These are phyloP conservation scores for Fusarium buxicola DNA, from an alignment of 2,329 filamentous ascomycete genomes.

Conservation along the genomic window DNA sequence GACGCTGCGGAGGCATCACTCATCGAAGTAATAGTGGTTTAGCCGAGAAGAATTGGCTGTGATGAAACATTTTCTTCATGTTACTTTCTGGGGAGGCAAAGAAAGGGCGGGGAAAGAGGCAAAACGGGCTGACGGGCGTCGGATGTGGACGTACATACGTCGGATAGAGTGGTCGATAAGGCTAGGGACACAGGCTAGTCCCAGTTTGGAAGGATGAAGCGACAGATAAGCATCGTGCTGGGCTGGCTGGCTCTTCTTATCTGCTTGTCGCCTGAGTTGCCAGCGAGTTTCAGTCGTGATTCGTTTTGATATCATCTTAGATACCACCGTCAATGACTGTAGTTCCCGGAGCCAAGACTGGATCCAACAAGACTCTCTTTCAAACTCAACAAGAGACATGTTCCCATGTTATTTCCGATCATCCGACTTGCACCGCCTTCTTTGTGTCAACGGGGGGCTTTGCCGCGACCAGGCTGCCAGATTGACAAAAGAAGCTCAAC, in stretches of 20 bases:
- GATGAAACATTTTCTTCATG: constrained; percentile 28
- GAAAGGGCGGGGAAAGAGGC: constrained; percentile 23
- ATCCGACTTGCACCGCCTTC: too few species aligned
- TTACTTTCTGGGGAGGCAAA: neutral
- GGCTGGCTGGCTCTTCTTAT: constrained; percentile 1
- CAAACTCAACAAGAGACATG: too few species aligned
- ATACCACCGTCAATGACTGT: too few species aligned
- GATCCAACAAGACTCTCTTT: too few species aligned
- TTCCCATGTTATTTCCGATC: too few species aligned
- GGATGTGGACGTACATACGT: constrained; percentile 7
- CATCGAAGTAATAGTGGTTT: neutral
- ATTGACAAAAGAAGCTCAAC: too few species aligned
- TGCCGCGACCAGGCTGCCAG: too few species aligned
- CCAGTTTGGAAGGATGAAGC: constrained; percentile 9
- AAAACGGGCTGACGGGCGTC: neutral
- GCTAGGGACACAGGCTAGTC: neutral
- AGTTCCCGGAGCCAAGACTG: too few species aligned
- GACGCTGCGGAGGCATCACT: constrained; percentile 38
- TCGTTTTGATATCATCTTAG: too few species aligned
- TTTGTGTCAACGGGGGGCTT: too few species aligned
- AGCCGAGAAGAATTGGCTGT: neutral
- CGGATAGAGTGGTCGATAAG: constrained; percentile 10
- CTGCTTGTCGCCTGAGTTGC: constrained; percentile 8
- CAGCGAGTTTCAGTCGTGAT: neutral
- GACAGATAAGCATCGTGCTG: neutral